Conservation (phyloP, 2,329 filamentous ascomycete genomes). For the Neopestalotiopsis sp. region DNA sequence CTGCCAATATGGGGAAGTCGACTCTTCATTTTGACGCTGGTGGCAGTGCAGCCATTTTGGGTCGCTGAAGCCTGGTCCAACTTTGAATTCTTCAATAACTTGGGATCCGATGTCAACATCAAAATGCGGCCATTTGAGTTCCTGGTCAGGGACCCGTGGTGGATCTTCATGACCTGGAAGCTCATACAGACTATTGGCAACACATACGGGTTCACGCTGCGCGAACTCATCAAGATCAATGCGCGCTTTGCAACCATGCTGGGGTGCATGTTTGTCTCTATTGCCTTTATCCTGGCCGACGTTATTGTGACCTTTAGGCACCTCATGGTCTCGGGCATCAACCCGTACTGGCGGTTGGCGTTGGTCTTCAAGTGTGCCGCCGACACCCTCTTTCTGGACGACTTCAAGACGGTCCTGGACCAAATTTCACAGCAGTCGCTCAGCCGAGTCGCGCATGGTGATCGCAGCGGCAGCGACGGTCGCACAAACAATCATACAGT, state of each 20-base stretch:
- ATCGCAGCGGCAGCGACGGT: neutral
- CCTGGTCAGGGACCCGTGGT: conserved; percentile 70
- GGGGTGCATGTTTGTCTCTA: conserved; percentile 63
- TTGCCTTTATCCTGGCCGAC: conserved; percentile 67
- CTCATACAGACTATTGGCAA: conserved; percentile 64
- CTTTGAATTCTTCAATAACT: conserved; percentile 66
- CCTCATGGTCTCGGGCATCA: conserved; percentile 48
- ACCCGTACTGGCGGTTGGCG: conserved; percentile 68
- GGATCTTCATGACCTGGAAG: conserved; percentile 66
- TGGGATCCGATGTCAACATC: conserved; percentile 54
- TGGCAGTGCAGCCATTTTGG: conserved; percentile 68
- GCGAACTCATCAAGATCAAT: conserved; percentile 58
- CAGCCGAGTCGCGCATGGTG: neutral
- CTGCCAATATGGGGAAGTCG: conserved; percentile 53
- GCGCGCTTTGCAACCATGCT: conserved; percentile 70
- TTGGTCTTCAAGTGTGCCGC: conserved; percentile 73
- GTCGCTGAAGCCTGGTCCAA: conserved; percentile 69
- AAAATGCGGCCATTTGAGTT: conserved; percentile 65
- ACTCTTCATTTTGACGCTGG: conserved; percentile 64
- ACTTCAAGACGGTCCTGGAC: conserved; percentile 68
- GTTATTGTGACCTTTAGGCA: conserved; percentile 61
- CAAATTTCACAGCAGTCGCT: conserved; percentile 13
- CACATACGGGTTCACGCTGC: conserved; percentile 15
- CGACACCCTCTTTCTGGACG: conserved; percentile 70
- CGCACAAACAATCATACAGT: neutral